Conservation (phyloP, 345 rosid species). For the Citrus sp. region DNA sequence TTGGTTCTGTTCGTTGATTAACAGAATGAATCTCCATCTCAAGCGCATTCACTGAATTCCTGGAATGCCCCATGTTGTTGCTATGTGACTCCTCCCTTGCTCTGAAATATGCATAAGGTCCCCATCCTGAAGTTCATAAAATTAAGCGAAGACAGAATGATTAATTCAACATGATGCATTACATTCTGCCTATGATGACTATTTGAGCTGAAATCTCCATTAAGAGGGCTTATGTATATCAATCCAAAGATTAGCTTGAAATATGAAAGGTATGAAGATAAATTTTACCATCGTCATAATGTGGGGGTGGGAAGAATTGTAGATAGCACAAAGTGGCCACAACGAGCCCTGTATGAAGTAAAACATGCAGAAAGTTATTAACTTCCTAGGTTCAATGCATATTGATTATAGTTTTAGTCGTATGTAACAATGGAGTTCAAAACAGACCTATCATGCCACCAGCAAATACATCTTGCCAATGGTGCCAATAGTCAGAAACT, state of each 20-base stretch:
- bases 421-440: not conserved
- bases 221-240: too few species aligned
- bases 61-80: constrained; percentile 12
- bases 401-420: not conserved
- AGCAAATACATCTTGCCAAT: constrained; percentile 84
- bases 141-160: not conserved
- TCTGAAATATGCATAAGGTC: constrained; percentile 60
- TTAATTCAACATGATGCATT: not conserved
- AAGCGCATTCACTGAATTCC: constrained; percentile 14
- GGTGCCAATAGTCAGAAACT: constrained; percentile 87
- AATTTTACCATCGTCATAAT: constrained; percentile 43
- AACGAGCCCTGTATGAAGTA: constrained; percentile 36
- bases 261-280: not conserved
- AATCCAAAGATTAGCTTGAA: not conserved
- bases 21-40: not conserved
- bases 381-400: not conserved
- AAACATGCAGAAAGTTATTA: not conserved
- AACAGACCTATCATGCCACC: constrained; percentile 64
- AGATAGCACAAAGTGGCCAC: constrained; percentile 58
- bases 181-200: not conserved
- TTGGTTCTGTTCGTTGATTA: not conserved
- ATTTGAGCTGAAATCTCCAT: not conserved
- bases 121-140: constrained; percentile 41
- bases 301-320: constrained; percentile 63
- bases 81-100: constrained; percentile 46